A percentile compares a stretch with the other conserved stretches of the same genome.
Evolutionary conservation across 495 filamentous ascomycete species (phyloP).

Genomic region (Annulohypoxylon bovei): DNA sequence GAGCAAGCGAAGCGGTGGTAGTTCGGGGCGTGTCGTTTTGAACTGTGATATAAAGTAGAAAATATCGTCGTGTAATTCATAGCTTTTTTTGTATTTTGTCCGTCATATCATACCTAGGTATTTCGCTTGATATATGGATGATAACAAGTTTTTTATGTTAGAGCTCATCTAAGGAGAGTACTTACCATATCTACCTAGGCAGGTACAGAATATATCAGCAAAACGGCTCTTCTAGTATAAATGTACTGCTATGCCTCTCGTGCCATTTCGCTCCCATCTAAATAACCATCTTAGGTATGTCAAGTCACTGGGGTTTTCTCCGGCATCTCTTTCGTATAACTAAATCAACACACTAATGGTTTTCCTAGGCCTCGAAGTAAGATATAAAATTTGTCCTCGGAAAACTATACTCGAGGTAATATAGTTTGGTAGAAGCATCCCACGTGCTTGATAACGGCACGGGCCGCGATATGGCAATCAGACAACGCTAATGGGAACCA

Average conservation of each 20-base stretch:
- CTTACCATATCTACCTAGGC: no score
- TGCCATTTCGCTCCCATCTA: not conserved
- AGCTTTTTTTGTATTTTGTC: not conserved
- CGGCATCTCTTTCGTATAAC: no score
- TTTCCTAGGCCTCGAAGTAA: not conserved
- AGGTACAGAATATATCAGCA: not conserved
- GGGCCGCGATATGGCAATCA: not conserved
- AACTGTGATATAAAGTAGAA: not conserved
- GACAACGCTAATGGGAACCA: not conserved
- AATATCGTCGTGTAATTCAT: not conserved
- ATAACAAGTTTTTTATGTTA: not conserved
- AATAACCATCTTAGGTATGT: no score
- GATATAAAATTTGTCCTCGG: not conserved
- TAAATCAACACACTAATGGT: not conserved
- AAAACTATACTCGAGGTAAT: not conserved
- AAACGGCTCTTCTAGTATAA: not conserved
- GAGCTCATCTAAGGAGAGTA: no score
- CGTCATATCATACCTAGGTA: no score
- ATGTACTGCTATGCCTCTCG: not conserved
- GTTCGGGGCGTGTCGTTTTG: not conserved
- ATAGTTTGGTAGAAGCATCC: not conserved
- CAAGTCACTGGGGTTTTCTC: not conserved
- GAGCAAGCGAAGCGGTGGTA: not conserved
- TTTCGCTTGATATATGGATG: no score
- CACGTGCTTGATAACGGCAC: not conserved